Percentiles rank a stretch among this genome's conserved stretches.
These are phyloP conservation scores for Linaria vulgaris DNA, from an alignment of 257 asterid species.

Conservation along the genomic window DNA sequence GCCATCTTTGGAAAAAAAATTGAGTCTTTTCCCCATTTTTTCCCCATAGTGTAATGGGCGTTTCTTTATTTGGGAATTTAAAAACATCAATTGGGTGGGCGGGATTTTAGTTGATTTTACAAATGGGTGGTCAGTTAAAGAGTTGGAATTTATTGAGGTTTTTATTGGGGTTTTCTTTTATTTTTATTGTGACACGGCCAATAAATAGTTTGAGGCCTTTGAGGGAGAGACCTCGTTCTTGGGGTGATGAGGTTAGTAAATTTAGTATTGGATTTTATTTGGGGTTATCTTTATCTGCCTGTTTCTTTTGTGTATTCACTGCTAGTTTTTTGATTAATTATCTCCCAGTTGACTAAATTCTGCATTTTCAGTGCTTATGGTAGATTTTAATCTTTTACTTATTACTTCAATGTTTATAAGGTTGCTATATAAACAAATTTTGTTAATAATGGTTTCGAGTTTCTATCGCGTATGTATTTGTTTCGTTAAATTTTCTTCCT, in stretches of 20 bases:
- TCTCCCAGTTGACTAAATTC: slow-evolving; percentile 7
- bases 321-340: slow-evolving; percentile 13
- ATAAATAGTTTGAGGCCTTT: slow-evolving; percentile 77
- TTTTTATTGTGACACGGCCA: slow-evolving; percentile 40
- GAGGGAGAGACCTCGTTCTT: slow-evolving; percentile 71
- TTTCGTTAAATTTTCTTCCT: not conserved
- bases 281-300: not conserved
- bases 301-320: slow-evolving; percentile 18
- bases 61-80: slow-evolving; percentile 32
- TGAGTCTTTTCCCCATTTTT: not conserved
- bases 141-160: slow-evolving; percentile 34
- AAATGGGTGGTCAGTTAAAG: slow-evolving; percentile 51
- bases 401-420: slow-evolving; percentile 21
- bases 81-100: slow-evolving; percentile 35
- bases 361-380: slow-evolving; percentile 16
- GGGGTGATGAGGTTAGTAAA: slow-evolving; percentile 94
- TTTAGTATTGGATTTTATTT: not conserved
- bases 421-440: not conserved
- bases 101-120: slow-evolving; percentile 50
- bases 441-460: no score
- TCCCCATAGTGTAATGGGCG: slow-evolving; percentile 34
- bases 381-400: not conserved
- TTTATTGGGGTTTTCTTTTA: slow-evolving; percentile 36
- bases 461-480: slow-evolving; percentile 12
- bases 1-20: slow-evolving; percentile 14